Conservation (phyloP, 352 stramenopile genomes). For the Globisporangium acanthophoron region DNA sequence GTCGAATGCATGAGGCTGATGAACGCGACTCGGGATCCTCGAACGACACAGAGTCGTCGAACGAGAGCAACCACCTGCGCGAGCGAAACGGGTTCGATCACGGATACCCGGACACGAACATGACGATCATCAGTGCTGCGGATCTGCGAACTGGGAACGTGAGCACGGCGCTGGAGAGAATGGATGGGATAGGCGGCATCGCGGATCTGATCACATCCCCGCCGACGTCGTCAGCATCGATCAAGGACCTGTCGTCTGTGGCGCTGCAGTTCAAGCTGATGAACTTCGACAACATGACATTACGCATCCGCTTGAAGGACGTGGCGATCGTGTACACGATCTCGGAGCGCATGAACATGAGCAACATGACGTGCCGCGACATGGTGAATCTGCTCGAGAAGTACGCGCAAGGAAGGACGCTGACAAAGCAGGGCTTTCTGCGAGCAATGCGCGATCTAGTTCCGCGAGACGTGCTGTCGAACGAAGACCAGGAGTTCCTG, state of each 20-base stretch:
- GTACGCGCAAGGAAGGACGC: constrained; percentile 48
- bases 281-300: constrained; percentile 71
- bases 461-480: constrained; percentile 59
- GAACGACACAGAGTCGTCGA: constrained; percentile 63
- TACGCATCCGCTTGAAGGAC: constrained; percentile 81
- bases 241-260: constrained; percentile 62
- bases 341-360: constrained; percentile 80
- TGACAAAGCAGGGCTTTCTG: constrained; percentile 75
- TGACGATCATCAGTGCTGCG: constrained; percentile 32
- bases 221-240: constrained; percentile 27
- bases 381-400: constrained; percentile 70
- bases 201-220: constrained; percentile 57
- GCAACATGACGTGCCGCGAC: constrained; percentile 52
- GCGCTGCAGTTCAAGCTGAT: constrained; percentile 86
- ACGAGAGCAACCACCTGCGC: constrained; percentile 38
- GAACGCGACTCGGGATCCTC: constrained; percentile 50
- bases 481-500: constrained; percentile 85
- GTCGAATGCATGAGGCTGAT: constrained; percentile 12
- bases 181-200: constrained; percentile 57
- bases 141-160: constrained; percentile 32
- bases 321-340: constrained; percentile 86
- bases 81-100: constrained; percentile 35
- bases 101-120: constrained; percentile 30
- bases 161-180: constrained; percentile 31
- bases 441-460: constrained; percentile 75